A percentile compares a stretch with the other conserved stretches of the same genome.
phyloP scores from a whole-genome alignment of 805 yeast species.

The Lipomyces sp. region DNA sequence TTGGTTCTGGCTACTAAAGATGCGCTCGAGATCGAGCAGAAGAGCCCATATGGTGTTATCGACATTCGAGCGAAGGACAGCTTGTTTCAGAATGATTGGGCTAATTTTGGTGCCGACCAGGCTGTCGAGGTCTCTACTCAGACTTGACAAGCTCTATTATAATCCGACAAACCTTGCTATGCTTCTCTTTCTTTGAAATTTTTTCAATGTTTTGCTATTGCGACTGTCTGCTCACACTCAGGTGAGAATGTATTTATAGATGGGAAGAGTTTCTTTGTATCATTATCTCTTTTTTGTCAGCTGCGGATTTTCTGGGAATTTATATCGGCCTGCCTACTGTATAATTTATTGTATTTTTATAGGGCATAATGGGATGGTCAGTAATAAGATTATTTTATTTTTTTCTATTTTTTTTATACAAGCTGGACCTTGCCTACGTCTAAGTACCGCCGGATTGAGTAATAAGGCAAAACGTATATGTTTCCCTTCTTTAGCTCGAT shows the following conservation, averaged over 20 bases:
- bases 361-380: not conserved
- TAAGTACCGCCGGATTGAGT: slow-evolving; percentile 46
- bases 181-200: too few relatives aligned
- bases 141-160: too few relatives aligned
- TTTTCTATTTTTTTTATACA: slow-evolving; percentile 3
- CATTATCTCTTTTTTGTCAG: not conserved
- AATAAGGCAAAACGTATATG: slow-evolving; percentile 71
- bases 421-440: slow-evolving; percentile 36
- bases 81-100: slow-evolving; percentile 36
- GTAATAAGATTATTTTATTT: not conserved
- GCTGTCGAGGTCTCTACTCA: too few relatives aligned
- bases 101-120: not conserved
- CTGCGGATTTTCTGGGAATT: not conserved
- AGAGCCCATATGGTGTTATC: slow-evolving; percentile 58
- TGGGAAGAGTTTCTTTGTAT: not conserved
- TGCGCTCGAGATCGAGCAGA: slow-evolving; percentile 62
- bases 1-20: slow-evolving; percentile 77
- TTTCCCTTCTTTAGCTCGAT: slow-evolving; percentile 60
- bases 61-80: slow-evolving; percentile 48
- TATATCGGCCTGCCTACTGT: not conserved
- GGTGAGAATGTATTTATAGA: too few relatives aligned
- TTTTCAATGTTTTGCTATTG: too few relatives aligned
- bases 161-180: too few relatives aligned
- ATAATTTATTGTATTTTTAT: not conserved
- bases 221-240: too few relatives aligned